phyloP scores from a whole-genome alignment of 2,329 filamentous ascomycete genomes.

The Diaporthe destruens region DNA sequence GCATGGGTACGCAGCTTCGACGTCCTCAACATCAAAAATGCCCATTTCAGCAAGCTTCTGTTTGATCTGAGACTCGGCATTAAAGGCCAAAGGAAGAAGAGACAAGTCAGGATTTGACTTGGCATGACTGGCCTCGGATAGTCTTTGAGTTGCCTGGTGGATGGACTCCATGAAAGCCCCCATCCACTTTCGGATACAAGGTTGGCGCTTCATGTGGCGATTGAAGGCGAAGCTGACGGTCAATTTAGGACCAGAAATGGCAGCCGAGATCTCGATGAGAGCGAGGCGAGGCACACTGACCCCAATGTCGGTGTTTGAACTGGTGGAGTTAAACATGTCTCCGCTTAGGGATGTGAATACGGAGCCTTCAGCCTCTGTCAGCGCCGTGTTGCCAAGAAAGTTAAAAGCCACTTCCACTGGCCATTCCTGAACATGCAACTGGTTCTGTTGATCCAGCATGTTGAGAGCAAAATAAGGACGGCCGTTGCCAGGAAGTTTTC shows the following conservation, averaged over 20 bases:
- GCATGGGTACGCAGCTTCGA: slow-evolving; percentile 8
- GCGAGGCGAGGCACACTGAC: not conserved
- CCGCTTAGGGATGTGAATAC: not conserved
- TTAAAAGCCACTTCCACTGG: not conserved
- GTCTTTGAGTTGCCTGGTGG: not conserved
- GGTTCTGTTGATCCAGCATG: not conserved
- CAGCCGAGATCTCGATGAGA: slow-evolving; percentile 13
- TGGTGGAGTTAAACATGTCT: not conserved
- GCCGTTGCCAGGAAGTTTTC: slow-evolving; percentile 10
- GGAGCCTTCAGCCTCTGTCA: not conserved
- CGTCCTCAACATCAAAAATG: not conserved
- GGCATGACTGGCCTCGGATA: not conserved
- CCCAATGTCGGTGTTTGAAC: not conserved
- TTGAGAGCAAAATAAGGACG: slow-evolving; percentile 15
- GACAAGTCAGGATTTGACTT: not conserved
- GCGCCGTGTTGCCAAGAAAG: slow-evolving; percentile 1
- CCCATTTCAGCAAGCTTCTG: slow-evolving; percentile 1
- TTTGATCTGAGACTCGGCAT: not conserved
- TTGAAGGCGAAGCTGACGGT: slow-evolving; percentile 20
- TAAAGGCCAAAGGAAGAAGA: slow-evolving; percentile 16
- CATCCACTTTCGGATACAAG: not conserved
- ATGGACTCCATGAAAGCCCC: not conserved
- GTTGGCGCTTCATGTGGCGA: not conserved
- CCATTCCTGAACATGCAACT: not conserved
- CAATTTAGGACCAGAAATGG: not conserved